These are phyloP conservation scores for Breynia disticha DNA, from an alignment of 441 rosid genomes.

Conservation along the genomic window DNA sequence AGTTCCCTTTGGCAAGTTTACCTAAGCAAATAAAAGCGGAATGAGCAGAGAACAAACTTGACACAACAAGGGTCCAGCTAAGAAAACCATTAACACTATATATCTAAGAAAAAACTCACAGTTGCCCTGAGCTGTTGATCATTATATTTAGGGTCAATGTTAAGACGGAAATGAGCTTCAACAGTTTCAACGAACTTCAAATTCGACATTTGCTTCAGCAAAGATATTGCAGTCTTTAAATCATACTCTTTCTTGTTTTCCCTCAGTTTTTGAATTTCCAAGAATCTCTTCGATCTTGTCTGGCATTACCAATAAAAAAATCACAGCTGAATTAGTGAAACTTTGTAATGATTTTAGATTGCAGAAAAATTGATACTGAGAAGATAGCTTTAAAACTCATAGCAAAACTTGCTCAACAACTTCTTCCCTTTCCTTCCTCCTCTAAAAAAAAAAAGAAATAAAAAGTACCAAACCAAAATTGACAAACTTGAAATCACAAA, in stretches of 20 bases:
- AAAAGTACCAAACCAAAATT: too few species aligned
- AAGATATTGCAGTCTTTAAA: constrained; percentile 59
- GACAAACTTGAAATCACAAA: too few species aligned
- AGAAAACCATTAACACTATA: neutral
- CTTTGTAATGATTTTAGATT: constrained; percentile 6
- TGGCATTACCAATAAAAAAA: constrained; percentile 32
- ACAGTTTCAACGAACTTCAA: constrained; percentile 80
- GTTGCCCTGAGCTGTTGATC: constrained; percentile 98
- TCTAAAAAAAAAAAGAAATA: too few species aligned
- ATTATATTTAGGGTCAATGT: constrained; percentile 92
- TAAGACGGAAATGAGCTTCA: constrained; percentile 98
- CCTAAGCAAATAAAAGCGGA: constrained; percentile 33
- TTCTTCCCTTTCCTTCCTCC: too few species aligned
- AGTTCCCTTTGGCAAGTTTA: constrained; percentile 93
- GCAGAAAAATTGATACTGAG: neutral
- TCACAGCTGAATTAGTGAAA: constrained; percentile 13
- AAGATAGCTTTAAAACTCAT: neutral
- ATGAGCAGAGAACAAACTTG: constrained; percentile 1
- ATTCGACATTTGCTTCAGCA: constrained; percentile 67
- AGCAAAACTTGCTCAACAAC: too few species aligned
- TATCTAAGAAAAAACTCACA: constrained; percentile 31
- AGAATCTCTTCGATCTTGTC: constrained; percentile 96
- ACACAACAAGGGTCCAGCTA: neutral
- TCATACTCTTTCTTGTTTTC: constrained; percentile 81
- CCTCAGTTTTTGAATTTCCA: constrained; percentile 95